These are phyloP conservation scores for Coemansia sp. DNA, from an alignment of 192 early-diverging fungal genomes.

Conservation along the genomic window DNA sequence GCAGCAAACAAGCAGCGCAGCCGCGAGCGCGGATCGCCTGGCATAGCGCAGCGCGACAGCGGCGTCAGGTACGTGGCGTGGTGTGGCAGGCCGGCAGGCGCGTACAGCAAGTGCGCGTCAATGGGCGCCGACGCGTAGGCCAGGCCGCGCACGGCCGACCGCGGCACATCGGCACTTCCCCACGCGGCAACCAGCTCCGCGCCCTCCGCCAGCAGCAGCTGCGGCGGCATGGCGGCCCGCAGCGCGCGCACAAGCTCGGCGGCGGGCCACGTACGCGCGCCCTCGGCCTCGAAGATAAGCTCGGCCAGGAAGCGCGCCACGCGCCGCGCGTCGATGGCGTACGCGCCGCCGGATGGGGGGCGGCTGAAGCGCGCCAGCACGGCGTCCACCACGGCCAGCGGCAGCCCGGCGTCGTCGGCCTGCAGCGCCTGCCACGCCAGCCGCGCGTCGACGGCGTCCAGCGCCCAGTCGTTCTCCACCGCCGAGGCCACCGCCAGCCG, in stretches of 20 bases:
- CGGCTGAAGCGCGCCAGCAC: conserved; percentile 27
- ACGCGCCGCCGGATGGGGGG: neutral
- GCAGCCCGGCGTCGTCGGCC: conserved; percentile 7
- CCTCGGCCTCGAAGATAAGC: conserved; percentile 37
- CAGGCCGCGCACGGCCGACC: conserved; percentile 34
- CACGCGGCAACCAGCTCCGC: conserved; percentile 8
- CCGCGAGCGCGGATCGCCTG: conserved; percentile 24
- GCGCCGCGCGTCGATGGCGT: conserved; percentile 16
- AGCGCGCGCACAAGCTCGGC: conserved; percentile 34
- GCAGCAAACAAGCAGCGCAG: conserved; percentile 34
- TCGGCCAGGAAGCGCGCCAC: conserved; percentile 39
- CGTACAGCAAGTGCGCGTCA: conserved; percentile 20
- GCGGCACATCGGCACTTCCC: conserved; percentile 24
- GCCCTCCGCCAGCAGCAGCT: conserved; percentile 5
- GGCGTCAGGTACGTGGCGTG: conserved; percentile 21
- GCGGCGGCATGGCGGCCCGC: conserved; percentile 41
- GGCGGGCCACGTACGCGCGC: conserved; percentile 28
- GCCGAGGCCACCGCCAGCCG: conserved; percentile 39
- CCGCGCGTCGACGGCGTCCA: conserved; percentile 11
- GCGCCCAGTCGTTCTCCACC: conserved; percentile 34
- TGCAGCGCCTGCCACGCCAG: conserved; percentile 12
- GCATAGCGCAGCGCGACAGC: conserved; percentile 17
- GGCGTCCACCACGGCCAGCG: conserved; percentile 22
- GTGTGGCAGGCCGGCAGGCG: conserved; percentile 2
- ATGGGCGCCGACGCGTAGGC: conserved; percentile 28